Conservation (phyloP, 768 basidiomycete genomes). For the Trametes cinnabarina region DNA sequence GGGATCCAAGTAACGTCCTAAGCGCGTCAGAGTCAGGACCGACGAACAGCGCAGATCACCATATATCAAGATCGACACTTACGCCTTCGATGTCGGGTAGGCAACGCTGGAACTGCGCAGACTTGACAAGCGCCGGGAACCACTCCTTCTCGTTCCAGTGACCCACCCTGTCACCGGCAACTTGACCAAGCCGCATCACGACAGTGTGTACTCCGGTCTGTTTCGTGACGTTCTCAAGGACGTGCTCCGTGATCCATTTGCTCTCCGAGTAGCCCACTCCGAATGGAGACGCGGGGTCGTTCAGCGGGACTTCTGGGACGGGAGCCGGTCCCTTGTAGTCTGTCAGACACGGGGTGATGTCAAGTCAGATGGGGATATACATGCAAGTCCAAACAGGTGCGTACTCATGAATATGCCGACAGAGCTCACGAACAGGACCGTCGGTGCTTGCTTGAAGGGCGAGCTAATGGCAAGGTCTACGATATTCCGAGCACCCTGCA, state of each 20-base stretch:
- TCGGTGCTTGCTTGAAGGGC: constrained; percentile 1
- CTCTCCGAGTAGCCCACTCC: constrained; percentile 31
- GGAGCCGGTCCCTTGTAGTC: constrained; percentile 9
- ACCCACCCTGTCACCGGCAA: constrained; percentile 29
- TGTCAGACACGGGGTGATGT: neutral
- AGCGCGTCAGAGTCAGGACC: neutral
- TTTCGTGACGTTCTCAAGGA: constrained; percentile 27
- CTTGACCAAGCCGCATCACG: constrained; percentile 36
- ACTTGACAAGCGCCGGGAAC: constrained; percentile 31
- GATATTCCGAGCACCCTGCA: constrained; percentile 22
- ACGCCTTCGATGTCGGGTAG: constrained; percentile 27
- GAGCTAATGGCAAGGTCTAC: constrained; percentile 19
- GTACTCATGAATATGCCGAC: constrained; percentile 13
- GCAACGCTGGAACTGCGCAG: constrained; percentile 22
- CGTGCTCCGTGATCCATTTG: constrained; percentile 33
- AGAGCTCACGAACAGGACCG: constrained; percentile 11
- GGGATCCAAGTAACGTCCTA: constrained; percentile 29
- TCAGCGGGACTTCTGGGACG: neutral
- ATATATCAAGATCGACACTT: neutral
- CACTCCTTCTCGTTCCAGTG: constrained; percentile 36
- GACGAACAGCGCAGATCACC: neutral
- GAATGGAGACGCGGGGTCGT: constrained; percentile 11
- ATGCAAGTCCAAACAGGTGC: neutral
- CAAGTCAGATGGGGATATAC: neutral
- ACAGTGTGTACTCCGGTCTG: constrained; percentile 23